Percentiles rank a stretch among this genome's conserved stretches.
phyloP scores from a whole-genome alignment of 164 flowering plant species.

The Annona squamosa region DNA sequence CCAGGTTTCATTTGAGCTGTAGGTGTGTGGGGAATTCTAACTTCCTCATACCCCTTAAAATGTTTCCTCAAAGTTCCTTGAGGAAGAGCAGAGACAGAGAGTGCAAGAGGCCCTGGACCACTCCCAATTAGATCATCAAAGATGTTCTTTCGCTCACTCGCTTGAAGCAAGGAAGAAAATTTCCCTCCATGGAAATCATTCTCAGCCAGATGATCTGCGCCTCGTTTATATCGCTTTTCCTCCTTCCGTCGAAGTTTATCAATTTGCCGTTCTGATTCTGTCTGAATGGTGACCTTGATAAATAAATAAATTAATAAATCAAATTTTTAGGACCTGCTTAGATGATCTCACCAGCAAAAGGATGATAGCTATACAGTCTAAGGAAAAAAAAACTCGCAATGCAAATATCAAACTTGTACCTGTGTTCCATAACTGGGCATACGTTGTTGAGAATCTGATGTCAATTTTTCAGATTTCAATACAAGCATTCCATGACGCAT shows the following conservation, averaged over 20 bases:
- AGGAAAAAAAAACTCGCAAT: not conserved
- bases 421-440: constrained; percentile 99
- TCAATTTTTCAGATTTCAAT: constrained; percentile 62
- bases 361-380: not conserved
- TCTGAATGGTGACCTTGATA: constrained; percentile 84
- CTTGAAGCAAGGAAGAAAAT: constrained; percentile 80
- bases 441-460: constrained; percentile 50
- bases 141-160: constrained; percentile 68
- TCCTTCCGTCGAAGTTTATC: constrained; percentile 96
- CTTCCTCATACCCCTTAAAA: constrained; percentile 92
- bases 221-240: constrained; percentile 74
- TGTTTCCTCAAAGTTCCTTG: constrained; percentile 86
- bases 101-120: constrained; percentile 42
- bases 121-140: constrained; percentile 76
- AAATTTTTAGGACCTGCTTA: not conserved
- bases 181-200: constrained; percentile 42
- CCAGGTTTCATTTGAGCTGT: constrained; percentile 95
- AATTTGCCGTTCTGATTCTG: constrained; percentile 72
- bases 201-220: constrained; percentile 57
- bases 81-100: constrained; percentile 75
- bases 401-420: constrained; percentile 28
- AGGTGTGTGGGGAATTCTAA: constrained; percentile 72
- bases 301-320: not conserved
- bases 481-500: constrained; percentile 60
- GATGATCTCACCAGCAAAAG: not conserved